Evolutionary conservation across 352 stramenopile species (phyloP), one percentile per base, ranked within the genome.

Genomic region (Thalassiosira ordinaria): DNA sequence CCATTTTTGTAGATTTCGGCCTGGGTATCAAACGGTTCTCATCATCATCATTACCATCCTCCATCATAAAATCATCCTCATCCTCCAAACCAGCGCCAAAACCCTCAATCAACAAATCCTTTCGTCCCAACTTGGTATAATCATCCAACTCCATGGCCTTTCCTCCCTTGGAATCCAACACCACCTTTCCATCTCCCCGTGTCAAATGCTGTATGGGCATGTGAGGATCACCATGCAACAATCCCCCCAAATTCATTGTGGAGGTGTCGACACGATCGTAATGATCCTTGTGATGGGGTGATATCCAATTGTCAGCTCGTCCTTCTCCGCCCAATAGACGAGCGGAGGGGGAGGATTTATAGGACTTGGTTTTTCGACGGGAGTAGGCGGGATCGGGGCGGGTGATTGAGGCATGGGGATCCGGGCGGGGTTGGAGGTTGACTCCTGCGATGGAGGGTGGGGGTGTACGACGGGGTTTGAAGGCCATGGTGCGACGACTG

Each of bases 181-280:
- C 7, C 1, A 84, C 76, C 16, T 52, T 65, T 16, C 69, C 63
- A 7, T 67, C 59, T 0, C 76, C 69, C 0, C 68, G 22, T n/a
- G 62, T 63, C 6, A 74, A 69, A 24, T 22, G 24, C 11, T 55
- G 18, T 27, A 84, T 72, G 27, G 76, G 76, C 76, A 84, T 84
- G 35, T 84, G 70, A 7, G 76, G 76, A 80, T 84, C 76, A n/a
- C 76, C 76, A 51, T 84, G 76, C 13, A 84, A 46, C 20, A 84
- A 67, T 14, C 77, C 18, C 0, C 33, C 33, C 51, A 77, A 56
- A 20, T 73, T 35, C 39, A 80, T 35, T 9, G 76, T 84, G 16
- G 59, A 71, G 7, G 55, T 31, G 22, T 84, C 76, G 11, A 84
- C 33, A 16, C 67, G 66, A 16, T 41, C 52, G 51, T 84, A 84